phyloP scores from a whole-genome alignment of 352 stramenopile species.

The Globisporangium lucens region DNA sequence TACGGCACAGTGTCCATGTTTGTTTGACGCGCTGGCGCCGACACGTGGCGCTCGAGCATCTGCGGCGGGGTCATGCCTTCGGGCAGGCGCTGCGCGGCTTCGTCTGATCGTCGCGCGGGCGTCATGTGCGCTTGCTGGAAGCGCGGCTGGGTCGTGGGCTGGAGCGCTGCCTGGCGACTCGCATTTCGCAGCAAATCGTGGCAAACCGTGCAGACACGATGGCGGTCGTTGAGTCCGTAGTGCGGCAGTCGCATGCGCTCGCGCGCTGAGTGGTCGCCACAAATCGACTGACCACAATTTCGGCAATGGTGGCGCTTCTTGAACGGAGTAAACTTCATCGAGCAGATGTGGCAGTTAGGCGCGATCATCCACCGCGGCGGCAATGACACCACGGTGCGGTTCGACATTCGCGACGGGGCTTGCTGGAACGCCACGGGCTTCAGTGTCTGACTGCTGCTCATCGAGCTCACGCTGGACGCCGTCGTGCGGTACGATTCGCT shows the following conservation, averaged over 20 bases:
- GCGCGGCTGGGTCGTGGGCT: constrained; percentile 25
- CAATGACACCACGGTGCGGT: constrained; percentile 48
- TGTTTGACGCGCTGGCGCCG: constrained; percentile 47
- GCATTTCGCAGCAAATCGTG: constrained; percentile 69
- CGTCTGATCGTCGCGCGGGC: constrained; percentile 49
- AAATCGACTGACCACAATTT: constrained; percentile 87
- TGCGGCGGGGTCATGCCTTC: constrained; percentile 14
- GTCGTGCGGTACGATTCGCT: constrained; percentile 24
- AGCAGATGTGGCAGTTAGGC: constrained; percentile 82
- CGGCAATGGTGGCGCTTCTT: constrained; percentile 87
- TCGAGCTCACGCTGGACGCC: constrained; percentile 18
- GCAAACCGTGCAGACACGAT: constrained; percentile 83
- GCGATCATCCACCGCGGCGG: constrained; percentile 83
- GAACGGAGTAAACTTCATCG: constrained; percentile 73
- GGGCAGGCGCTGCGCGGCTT: constrained; percentile 22
- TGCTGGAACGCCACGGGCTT: constrained; percentile 30
- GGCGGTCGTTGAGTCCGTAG: constrained; percentile 71
- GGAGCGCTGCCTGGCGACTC: constrained; percentile 23
- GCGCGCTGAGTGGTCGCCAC: constrained; percentile 77
- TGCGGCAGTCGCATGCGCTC: constrained; percentile 80
- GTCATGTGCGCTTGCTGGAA: constrained; percentile 10
- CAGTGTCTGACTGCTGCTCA: neutral
- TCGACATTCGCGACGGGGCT: constrained; percentile 29
- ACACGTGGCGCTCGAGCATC: constrained; percentile 72
- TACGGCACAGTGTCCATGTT: constrained; percentile 26